Evolutionary conservation across 2,329 filamentous ascomycete species (phyloP), one percentile per base, ranked within the genome.

Genomic region (Phoma herbarum): DNA sequence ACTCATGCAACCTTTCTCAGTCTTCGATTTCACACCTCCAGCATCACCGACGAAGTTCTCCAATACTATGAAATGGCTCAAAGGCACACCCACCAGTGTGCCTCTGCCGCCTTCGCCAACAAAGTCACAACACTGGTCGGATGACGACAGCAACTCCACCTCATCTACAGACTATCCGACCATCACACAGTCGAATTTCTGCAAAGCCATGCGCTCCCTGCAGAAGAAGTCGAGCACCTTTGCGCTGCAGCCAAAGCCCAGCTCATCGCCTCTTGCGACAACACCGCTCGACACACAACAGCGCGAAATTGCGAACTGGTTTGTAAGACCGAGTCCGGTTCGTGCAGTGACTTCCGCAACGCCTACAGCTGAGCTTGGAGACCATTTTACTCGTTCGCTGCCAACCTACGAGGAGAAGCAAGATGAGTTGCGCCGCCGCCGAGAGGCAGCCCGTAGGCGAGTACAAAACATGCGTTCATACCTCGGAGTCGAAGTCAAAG

Each of bases 91-190:
- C 33, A 18, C 43, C 9, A 54, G 25, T 20, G 18, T 42, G 11
- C 52, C 52, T 42, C 26, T 54, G 22, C 52, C 52, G 16, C 35
- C 43, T 7, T 54, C 52, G 16, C 52, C 52, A 2, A 42, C 33
- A 16, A 54, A 33, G 12, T 35, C 52, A 31, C 33, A 14, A 29
- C 43, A 35, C 1, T 16, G 12, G 8, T 42, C 35, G 10, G 35
- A 54, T 25, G 28, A 35, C 20, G 45, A 43, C 25, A 14, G 11
- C 29, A 35, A 26, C 2, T 43, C 35, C 12, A 16, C 12, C 9
- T 39, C 20, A 5, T 54, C 44, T 16, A 33, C 35, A 7, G 52
- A 56, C 2, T 25, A 23, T n/a, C 29, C 31, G 6, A 25, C 14
- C 41, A 37, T 45, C 28, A 45, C 39, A 22, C 29, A 50, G 7